A percentile compares a stretch with the other conserved stretches of the same genome.
Evolutionary conservation across 1,139 yeast genomes (phyloP).

Genomic region (Yamadazyma diddensiae): DNA sequence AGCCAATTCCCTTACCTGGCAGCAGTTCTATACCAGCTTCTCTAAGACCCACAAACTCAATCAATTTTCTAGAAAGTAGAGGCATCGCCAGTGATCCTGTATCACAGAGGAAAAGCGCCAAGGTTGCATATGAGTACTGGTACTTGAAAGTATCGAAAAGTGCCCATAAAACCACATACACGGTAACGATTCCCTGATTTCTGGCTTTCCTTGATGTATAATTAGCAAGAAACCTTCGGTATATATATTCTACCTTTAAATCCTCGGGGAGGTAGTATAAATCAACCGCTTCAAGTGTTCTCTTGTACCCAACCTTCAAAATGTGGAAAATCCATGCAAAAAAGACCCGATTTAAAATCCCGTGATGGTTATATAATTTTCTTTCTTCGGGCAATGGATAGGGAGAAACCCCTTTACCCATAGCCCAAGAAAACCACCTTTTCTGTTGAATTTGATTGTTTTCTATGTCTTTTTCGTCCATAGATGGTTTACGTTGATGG

Average conservation of each 20-base stretch:
- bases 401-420: slow-evolving; percentile 40
- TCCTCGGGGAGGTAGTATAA: slow-evolving; percentile 54
- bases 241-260: slow-evolving; percentile 49
- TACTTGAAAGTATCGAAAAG: slow-evolving; percentile 28
- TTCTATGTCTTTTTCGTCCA: slow-evolving; percentile 4
- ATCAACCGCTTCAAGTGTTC: slow-evolving; percentile 65
- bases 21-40: slow-evolving; percentile 21
- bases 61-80: slow-evolving; percentile 27
- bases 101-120: slow-evolving; percentile 22
- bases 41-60: slow-evolving; percentile 25
- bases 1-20: slow-evolving; percentile 35
- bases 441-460: slow-evolving; percentile 15
- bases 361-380: slow-evolving; percentile 28
- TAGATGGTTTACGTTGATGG: slow-evolving; percentile 1
- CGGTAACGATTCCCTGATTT: slow-evolving; percentile 24
- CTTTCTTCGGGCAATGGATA: slow-evolving; percentile 54
- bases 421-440: slow-evolving; percentile 15
- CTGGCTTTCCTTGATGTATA: slow-evolving; percentile 28
- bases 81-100: slow-evolving; percentile 26
- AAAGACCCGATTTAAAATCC: slow-evolving; percentile 31
- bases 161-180: slow-evolving; percentile 15
- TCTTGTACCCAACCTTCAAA: slow-evolving; percentile 59
- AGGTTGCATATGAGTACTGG: slow-evolving; percentile 24
- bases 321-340: slow-evolving; percentile 63
- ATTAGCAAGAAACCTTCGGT: slow-evolving; percentile 26